A percentile compares a stretch with the other conserved stretches of the same genome.
Evolutionary conservation across 2,329 filamentous ascomycete species (phyloP).

Genomic region (Trichophyton rubrum): DNA sequence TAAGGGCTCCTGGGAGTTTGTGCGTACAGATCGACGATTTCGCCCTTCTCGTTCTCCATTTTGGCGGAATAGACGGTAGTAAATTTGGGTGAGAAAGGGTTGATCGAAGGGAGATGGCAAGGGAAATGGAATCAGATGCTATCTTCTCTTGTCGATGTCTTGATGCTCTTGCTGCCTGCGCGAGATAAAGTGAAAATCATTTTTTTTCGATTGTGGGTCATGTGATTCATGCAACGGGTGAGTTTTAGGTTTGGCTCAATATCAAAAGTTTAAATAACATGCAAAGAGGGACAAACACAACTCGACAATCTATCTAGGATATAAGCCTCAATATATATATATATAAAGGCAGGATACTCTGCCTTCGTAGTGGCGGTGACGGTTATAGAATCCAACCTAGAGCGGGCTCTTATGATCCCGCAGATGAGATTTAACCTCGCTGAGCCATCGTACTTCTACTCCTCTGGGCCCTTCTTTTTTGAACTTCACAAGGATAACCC

Average conservation of each 20-base stretch:
- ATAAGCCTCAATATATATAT: neutral
- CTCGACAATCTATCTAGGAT: neutral
- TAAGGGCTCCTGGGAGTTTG: neutral
- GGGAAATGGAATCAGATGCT: neutral
- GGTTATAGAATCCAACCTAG: neutral
- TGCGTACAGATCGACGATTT: slow-evolving; percentile 96
- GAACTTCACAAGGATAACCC: slow-evolving; percentile 46
- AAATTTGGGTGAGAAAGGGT: slow-evolving; percentile 6
- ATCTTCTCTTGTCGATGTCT: slow-evolving; percentile 2
- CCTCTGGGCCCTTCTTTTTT: slow-evolving; percentile 44
- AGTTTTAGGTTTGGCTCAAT: slow-evolving; percentile 2
- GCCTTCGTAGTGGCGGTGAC: neutral
- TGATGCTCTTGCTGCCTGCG: slow-evolving; percentile 7
- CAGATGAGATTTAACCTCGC: slow-evolving; percentile 32
- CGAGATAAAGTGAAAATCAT: neutral
- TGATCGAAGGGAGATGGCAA: slow-evolving; percentile 1
- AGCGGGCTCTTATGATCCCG: slow-evolving; percentile 16
- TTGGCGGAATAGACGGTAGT: slow-evolving; percentile 38
- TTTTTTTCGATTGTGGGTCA: slow-evolving; percentile 16
- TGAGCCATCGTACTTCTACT: slow-evolving; percentile 39
- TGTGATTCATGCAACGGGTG: slow-evolving; percentile 9
- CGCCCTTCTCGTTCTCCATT: slow-evolving; percentile 99
- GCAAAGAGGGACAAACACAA: neutral
- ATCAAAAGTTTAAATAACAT: neutral
- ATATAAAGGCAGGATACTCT: neutral